Evolutionary conservation across 192 early-diverging fungal species (phyloP).

Genomic region (Gorgonomyces haynaldii): DNA sequence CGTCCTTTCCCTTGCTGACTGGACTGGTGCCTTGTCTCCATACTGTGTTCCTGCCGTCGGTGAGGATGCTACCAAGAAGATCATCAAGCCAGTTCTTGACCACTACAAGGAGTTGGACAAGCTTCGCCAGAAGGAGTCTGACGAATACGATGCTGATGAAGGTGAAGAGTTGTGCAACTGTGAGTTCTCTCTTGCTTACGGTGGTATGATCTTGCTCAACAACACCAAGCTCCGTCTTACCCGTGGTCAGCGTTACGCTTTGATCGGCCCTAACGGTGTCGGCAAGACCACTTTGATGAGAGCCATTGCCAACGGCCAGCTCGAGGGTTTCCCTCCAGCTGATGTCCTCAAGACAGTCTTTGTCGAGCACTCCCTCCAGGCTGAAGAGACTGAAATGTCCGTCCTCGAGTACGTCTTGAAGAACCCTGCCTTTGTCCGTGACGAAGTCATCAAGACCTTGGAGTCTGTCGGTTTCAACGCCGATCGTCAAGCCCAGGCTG

Average conservation of each 20-base stretch:
- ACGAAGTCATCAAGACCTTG: constrained; percentile 45
- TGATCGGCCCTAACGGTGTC: constrained; percentile 71
- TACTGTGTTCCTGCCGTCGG: constrained; percentile 45
- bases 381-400: constrained; percentile 56
- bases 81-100: constrained; percentile 30
- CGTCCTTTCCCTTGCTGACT: constrained; percentile 54
- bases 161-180: constrained; percentile 58
- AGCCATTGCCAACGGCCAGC: constrained; percentile 70
- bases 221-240: constrained; percentile 47
- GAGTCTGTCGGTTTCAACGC: constrained; percentile 58
- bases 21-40: constrained; percentile 48
- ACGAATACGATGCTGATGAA: constrained; percentile 24
- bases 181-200: constrained; percentile 74
- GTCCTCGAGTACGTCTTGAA: constrained; percentile 50
- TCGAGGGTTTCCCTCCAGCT: constrained; percentile 70
- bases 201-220: constrained; percentile 71
- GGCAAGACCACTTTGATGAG: constrained; percentile 82
- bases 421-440: constrained; percentile 37
- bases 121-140: constrained; percentile 23
- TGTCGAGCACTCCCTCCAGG: constrained; percentile 69
- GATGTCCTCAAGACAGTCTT: constrained; percentile 67
- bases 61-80: constrained; percentile 32
- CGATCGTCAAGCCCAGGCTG: constrained; percentile 43
- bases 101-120: constrained; percentile 30
- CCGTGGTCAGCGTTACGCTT: constrained; percentile 72